Conservation (phyloP, 257 asterid genomes). For the Solanum pimpinellifolium region DNA sequence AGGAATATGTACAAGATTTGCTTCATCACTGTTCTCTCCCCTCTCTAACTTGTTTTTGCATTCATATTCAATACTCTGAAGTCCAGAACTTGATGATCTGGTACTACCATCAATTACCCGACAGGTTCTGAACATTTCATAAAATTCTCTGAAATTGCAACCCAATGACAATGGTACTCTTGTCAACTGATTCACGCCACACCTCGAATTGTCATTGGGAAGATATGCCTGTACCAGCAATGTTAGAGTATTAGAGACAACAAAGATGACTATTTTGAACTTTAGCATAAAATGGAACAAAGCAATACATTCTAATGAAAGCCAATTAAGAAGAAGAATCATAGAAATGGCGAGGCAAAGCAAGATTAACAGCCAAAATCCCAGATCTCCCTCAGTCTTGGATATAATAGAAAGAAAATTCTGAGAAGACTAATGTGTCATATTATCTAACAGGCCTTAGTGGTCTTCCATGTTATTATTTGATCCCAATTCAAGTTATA, state of each 20-base stretch:
- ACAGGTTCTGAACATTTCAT: constrained; percentile 12
- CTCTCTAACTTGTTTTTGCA: constrained; percentile 1
- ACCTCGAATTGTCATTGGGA: background rate
- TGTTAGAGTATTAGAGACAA: background rate
- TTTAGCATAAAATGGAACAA: background rate
- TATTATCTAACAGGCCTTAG: background rate
- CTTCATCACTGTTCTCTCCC: constrained; percentile 1
- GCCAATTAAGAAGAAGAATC: background rate
- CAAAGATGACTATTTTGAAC: background rate
- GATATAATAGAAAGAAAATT: background rate
- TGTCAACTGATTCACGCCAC: background rate
- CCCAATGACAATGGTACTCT: constrained; percentile 12
- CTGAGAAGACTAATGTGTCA: background rate
- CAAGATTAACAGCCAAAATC: background rate
- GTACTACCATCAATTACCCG: constrained; percentile 4
- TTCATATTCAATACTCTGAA: constrained; percentile 2
- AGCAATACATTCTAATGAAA: background rate
- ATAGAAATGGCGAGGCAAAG: background rate
- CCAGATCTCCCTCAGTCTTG: background rate
- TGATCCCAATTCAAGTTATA: background rate
- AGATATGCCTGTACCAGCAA: constrained; percentile 22
- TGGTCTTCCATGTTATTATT: background rate
- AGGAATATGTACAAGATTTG: constrained; percentile 7
- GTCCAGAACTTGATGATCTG: constrained; percentile 8
- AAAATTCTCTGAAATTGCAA: constrained; percentile 7